Conservation (phyloP, 208 protist species). For the Endotrypanum monterogeii region DNA sequence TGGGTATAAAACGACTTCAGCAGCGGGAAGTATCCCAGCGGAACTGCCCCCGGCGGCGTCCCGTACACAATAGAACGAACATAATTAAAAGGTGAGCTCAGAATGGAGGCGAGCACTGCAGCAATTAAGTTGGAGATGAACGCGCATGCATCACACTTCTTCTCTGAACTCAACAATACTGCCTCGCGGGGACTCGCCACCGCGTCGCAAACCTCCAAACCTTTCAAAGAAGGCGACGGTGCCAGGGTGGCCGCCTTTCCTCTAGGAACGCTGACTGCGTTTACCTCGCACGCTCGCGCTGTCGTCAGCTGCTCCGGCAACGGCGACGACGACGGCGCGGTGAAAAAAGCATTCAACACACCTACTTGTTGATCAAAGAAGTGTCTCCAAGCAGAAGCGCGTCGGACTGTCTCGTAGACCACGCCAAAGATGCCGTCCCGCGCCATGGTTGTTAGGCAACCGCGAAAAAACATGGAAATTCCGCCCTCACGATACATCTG, state of each 20-base stretch:
- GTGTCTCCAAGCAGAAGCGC: slow-evolving; percentile 32
- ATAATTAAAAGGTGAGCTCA: slow-evolving; percentile 90
- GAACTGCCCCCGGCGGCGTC: slow-evolving; percentile 64
- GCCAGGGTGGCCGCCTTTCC: background rate
- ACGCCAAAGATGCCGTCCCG: slow-evolving; percentile 89
- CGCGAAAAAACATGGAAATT: slow-evolving; percentile 83
- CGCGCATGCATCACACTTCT: slow-evolving; percentile 33
- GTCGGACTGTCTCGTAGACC: slow-evolving; percentile 80
- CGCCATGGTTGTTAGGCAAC: slow-evolving; percentile 73
- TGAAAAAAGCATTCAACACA: background rate
- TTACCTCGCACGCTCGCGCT: background rate
- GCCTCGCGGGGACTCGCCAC: background rate
- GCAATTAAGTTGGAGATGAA: slow-evolving; percentile 86
- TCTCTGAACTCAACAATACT: background rate
- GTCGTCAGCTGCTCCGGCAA: background rate
- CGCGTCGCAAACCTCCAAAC: background rate
- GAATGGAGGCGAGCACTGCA: slow-evolving; percentile 72
- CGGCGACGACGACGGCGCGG: background rate
- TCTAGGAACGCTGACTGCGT: background rate
- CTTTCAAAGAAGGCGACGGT: background rate
- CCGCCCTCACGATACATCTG: slow-evolving; percentile 78
- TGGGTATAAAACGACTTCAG: slow-evolving; percentile 80
- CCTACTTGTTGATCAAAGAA: slow-evolving; percentile 49
- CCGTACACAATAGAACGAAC: slow-evolving; percentile 86
- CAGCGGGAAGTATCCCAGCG: slow-evolving; percentile 63